Base-by-base conservation (phyloP, 1,139 yeast genomes). In the Trichomonascaceae sp. region DNA sequence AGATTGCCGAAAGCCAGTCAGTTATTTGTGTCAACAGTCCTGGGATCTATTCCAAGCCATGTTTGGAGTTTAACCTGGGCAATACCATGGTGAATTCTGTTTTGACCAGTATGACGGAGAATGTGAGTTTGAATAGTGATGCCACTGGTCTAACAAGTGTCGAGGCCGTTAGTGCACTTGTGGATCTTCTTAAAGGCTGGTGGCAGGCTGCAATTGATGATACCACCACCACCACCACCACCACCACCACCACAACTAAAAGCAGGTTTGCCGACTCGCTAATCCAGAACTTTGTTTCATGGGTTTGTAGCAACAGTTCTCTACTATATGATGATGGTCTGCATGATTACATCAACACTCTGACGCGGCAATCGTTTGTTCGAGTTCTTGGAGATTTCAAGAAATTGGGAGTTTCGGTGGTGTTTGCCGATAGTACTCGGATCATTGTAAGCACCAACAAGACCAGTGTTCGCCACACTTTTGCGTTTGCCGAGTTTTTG, bases 401-500 rank as follows among this genome's bases (percentile, higher is more conserved):
- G 36, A 67, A 75, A 39, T 68, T 84, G 63, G 93, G 93, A 16
- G 76, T 94, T 1, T 63, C 67, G 20, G 74, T 85, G 11, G 72
- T 89, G 2, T 81, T 71, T 63, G 95, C 95, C 2, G 79, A 78
- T 50, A 70, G 92, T 47, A 80, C 77, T 47, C 76, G 78, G 42
- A 57, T 87, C 31, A 58, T 89, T 25, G 54, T 92, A 32, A 74
- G 73, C 48, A 87, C 98, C 0, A 61, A 73, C 14, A 89, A 89
- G 53, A 64, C 71, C 2, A 70, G 80, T 0, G 92, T 89, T 18
- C 95, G 79, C 41, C 84, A 79, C 47, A 84, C 95, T 1, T 84
- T 81, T 54, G 93, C 97, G 0, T 87, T 79, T 54, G 92, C 95
- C n/a, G 85, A 82, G 45, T 85, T 85, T 50, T 64, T 85, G 31